A percentile compares a stretch with the other conserved stretches of the same genome.
phyloP scores from a whole-genome alignment of 768 basidiomycete genomes.

The Lactarius evosmus region DNA sequence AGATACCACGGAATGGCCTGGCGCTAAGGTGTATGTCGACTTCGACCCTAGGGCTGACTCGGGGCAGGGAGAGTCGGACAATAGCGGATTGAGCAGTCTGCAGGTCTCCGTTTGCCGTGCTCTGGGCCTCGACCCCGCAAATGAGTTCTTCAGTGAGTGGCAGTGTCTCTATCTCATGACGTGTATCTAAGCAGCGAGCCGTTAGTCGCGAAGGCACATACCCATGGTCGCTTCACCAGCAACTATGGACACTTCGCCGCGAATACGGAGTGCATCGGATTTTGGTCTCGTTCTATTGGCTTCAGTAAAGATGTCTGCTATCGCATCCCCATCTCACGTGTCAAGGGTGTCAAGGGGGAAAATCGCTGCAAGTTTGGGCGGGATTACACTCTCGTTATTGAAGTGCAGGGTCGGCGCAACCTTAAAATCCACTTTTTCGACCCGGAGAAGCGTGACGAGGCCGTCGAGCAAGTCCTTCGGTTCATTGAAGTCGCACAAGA shows the following conservation, averaged over 20 bases:
- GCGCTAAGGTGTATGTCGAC: conserved; percentile 22
- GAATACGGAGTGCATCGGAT: conserved; percentile 24
- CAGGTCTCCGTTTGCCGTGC: conserved; percentile 14
- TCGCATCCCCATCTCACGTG: conserved; percentile 23
- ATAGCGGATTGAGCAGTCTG: conserved; percentile 2
- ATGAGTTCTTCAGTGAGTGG: conserved; percentile 24
- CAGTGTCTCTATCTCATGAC: neutral
- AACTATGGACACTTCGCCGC: conserved; percentile 21
- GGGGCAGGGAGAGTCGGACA: neutral
- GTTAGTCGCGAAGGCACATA: conserved; percentile 20
- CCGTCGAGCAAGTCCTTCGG: conserved; percentile 7
- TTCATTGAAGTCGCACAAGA: conserved; percentile 13
- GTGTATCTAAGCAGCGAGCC: neutral
- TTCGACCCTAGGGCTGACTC: conserved; percentile 20
- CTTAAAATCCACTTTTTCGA: conserved; percentile 15
- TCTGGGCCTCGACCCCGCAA: conserved; percentile 21
- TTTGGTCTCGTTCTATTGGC: conserved; percentile 24
- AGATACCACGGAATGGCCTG: conserved; percentile 22
- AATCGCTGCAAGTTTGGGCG: conserved; percentile 5
- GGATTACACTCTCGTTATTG: conserved; percentile 11
- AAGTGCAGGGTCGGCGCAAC: conserved; percentile 23
- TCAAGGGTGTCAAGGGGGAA: conserved; percentile 13
- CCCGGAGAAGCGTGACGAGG: conserved; percentile 13
- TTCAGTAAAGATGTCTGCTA: conserved; percentile 21
- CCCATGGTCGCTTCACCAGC: conserved; percentile 16